Percentiles rank a stretch among this genome's conserved stretches.
Evolutionary conservation across 768 basidiomycete genomes (phyloP).

Genomic region (Russula emetica): DNA sequence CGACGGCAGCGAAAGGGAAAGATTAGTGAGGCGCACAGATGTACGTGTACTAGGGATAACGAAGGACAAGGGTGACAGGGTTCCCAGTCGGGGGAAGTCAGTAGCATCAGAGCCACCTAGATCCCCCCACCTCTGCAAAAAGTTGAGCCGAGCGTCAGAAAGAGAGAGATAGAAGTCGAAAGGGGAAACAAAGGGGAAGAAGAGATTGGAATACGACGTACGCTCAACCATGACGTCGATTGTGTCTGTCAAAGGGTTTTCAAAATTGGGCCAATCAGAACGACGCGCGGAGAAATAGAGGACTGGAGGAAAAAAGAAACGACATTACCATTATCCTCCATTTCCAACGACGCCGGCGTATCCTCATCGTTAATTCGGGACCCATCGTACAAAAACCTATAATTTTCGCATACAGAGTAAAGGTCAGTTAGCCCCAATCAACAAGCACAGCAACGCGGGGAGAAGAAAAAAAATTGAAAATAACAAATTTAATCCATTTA

Average conservation of each 20-base stretch:
- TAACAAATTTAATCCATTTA: neutral
- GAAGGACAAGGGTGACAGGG: constrained; percentile 4
- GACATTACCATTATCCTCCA: constrained; percentile 79
- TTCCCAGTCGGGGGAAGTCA: constrained; percentile 17
- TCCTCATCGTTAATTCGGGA: constrained; percentile 81
- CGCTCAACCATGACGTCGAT: constrained; percentile 98
- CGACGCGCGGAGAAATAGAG: neutral
- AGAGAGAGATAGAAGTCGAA: neutral
- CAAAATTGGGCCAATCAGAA: constrained; percentile 6
- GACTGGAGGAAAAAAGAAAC: neutral
- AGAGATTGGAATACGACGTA: constrained; percentile 40
- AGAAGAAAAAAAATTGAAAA: neutral
- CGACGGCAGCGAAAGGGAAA: neutral
- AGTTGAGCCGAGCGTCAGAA: constrained; percentile 5
- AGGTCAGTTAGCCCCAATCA: neutral
- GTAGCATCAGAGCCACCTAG: constrained; percentile 32
- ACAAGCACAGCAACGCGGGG: neutral
- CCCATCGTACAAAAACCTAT: constrained; percentile 90
- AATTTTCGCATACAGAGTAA: neutral
- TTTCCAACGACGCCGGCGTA: constrained; percentile 76
- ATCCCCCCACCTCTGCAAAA: constrained; percentile 68
- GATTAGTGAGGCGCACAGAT: constrained; percentile 18
- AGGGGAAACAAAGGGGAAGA: constrained; percentile 22
- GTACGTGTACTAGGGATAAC: constrained; percentile 19
- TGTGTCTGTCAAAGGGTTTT: constrained; percentile 51